Percentiles rank a stretch among this genome's conserved stretches.
phyloP scores from a whole-genome alignment of 352 stramenopile species.

The Elongisporangium anandrum region DNA sequence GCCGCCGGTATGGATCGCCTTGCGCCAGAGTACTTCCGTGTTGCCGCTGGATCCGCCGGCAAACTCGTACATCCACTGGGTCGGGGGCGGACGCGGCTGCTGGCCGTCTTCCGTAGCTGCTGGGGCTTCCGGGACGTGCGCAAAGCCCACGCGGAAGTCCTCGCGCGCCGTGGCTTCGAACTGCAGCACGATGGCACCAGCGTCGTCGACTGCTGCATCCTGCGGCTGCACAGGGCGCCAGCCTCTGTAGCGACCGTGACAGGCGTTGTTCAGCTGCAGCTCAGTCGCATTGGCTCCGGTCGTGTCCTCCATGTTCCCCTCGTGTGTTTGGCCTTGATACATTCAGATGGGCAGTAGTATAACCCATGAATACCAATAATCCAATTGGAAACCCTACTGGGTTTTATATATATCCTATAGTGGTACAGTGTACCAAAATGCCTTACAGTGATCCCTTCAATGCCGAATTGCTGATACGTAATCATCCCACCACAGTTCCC shows the following conservation, averaged over 20 bases:
- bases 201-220: conserved; percentile 4
- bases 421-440: too few species aligned
- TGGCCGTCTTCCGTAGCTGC: conserved; percentile 12
- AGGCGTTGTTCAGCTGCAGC: conserved; percentile 33
- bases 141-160: conserved; percentile 68
- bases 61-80: conserved; percentile 62
- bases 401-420: too few species aligned
- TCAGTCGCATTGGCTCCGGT: conserved; percentile 10
- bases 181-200: conserved; percentile 45
- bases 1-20: conserved; percentile 21
- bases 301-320: background rate
- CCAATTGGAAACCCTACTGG: too few species aligned
- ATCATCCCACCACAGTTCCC: background rate
- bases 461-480: background rate
- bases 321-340: background rate
- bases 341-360: background rate
- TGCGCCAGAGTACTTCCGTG: conserved; percentile 67
- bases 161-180: conserved; percentile 65
- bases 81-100: conserved; percentile 6
- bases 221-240: conserved; percentile 16
- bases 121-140: conserved; percentile 13
- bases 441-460: too few species aligned
- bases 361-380: background rate
- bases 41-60: conserved; percentile 67
- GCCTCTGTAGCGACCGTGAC: conserved; percentile 51